Evolutionary conservation across 495 filamentous ascomycete genomes (phyloP), one percentile per base, ranked within the genome.

Genomic region (Lophium mytilinum): DNA sequence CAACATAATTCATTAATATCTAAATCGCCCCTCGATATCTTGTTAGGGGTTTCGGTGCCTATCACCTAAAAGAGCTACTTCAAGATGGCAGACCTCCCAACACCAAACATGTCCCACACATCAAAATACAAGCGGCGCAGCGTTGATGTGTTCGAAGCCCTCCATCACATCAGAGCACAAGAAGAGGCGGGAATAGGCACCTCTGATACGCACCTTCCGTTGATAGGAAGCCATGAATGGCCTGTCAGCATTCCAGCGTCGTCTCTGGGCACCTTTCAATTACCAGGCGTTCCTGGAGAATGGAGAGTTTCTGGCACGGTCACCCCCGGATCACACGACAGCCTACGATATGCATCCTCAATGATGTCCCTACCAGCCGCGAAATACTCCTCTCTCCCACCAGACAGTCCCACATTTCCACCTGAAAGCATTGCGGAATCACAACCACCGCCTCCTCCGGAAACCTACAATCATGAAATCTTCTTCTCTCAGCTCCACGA

Each of bases 401-500:
- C 11, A 18, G 15, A n/a, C 43, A 18, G n/a, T 19, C 43, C 43
- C 10, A 30, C 24, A 30, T 6, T 30, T 30, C 24, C 24, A 30
- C 24, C 24, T 6, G 24, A 30, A 30, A 30, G 24, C 24, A 6
- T 30, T 6, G 24, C 24, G 24, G 24, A 30, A 30, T 30, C 24
- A 30, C 43, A 3, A 21, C 18, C 43, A 41, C 17, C 39, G 9
- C 39, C 11, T 14, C 15, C 14, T 3, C 15, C 10, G 3, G 18
- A 47, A 18, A n/a, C n/a, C n/a, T 21, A 10, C 4, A 19, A 47
- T 3, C 43, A 19, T 21, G 12, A 41, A 10, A 19, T 21, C 3
- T 15, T 15, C 14, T 47, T 47, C 18, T 57, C 55, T 19, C 9
- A 15, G 33, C 35, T 57, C 18, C 55, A 57, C 47, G 55, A 53